These are phyloP conservation scores for Aspergillus fructus DNA, from an alignment of 2,329 filamentous ascomycete species.

Conservation along the genomic window DNA sequence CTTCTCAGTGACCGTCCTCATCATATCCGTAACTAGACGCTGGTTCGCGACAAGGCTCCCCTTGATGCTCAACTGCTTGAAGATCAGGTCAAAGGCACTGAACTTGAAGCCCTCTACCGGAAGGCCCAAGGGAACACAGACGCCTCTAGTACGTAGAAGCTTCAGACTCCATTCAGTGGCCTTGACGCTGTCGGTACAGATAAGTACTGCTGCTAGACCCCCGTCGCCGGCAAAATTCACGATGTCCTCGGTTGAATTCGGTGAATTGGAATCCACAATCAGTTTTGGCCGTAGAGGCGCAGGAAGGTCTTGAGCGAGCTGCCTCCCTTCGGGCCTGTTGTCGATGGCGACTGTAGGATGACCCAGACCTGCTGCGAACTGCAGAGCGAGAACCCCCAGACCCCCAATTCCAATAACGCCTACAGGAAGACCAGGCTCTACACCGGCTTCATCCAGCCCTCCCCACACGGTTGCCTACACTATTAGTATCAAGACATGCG, in stretches of 20 bases:
- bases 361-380: conserved; percentile 12
- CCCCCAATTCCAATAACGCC: conserved; percentile 14
- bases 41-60: conserved; percentile 7
- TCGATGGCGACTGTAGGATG: conserved; percentile 13
- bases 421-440: conserved; percentile 1
- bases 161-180: conserved; percentile 11
- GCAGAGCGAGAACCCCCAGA: conserved; percentile 13
- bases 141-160: conserved; percentile 1
- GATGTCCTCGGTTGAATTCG: not conserved
- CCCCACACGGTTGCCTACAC: conserved; percentile 12
- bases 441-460: not conserved
- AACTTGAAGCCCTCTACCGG: conserved; percentile 10
- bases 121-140: conserved; percentile 10
- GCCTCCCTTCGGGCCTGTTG: conserved; percentile 4
- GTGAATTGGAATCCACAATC: not conserved
- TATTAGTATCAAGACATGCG: not conserved
- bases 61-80: conserved; percentile 10
- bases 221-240: not conserved
- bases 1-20: conserved; percentile 2
- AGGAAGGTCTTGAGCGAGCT: not conserved
- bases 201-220: conserved; percentile 2
- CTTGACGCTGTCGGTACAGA: conserved; percentile 9
- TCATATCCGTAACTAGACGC: conserved; percentile 9
- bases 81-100: conserved; percentile 6
- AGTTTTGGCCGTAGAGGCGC: not conserved